Conservation (phyloP, 768 basidiomycete species). For the Trametes coccinea region DNA sequence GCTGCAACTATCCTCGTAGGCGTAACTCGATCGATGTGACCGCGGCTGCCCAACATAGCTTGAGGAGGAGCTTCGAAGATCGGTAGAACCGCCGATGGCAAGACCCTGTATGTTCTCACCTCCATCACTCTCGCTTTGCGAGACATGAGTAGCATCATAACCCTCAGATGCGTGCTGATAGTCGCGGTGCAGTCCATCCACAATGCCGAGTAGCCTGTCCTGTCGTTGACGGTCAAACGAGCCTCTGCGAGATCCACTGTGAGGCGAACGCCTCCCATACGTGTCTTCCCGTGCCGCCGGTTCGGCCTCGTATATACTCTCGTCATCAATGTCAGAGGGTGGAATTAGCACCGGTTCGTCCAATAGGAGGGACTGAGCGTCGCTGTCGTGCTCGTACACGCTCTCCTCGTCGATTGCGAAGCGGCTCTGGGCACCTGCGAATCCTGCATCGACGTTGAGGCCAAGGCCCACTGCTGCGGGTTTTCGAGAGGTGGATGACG, state of each 20-base stretch:
- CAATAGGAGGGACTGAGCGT: neutral
- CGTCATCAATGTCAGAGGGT: constrained; percentile 16
- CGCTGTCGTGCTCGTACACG: constrained; percentile 21
- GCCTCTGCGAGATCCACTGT: neutral
- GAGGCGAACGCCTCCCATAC: neutral
- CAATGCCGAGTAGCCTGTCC: constrained; percentile 39
- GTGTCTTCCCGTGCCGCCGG: neutral
- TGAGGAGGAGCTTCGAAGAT: constrained; percentile 14
- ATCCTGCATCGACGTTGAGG: constrained; percentile 6
- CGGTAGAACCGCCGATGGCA: constrained; percentile 37
- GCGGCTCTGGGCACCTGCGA: neutral
- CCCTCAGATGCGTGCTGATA: constrained; percentile 2
- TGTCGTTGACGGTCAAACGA: constrained; percentile 28
- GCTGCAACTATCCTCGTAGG: neutral
- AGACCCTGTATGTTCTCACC: constrained; percentile 30
- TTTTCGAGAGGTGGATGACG: neutral
- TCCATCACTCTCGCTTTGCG: constrained; percentile 21
- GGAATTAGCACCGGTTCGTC: neutral
- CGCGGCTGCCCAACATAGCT: neutral
- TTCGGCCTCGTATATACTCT: constrained; percentile 10
- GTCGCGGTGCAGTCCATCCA: constrained; percentile 34
- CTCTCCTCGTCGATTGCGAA: constrained; percentile 18
- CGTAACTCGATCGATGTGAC: neutral
- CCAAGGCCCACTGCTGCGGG: constrained; percentile 10
- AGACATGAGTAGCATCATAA: neutral